Evolutionary conservation across 495 filamentous ascomycete genomes (phyloP).

Genomic region (Annulohypoxylon stygium): DNA sequence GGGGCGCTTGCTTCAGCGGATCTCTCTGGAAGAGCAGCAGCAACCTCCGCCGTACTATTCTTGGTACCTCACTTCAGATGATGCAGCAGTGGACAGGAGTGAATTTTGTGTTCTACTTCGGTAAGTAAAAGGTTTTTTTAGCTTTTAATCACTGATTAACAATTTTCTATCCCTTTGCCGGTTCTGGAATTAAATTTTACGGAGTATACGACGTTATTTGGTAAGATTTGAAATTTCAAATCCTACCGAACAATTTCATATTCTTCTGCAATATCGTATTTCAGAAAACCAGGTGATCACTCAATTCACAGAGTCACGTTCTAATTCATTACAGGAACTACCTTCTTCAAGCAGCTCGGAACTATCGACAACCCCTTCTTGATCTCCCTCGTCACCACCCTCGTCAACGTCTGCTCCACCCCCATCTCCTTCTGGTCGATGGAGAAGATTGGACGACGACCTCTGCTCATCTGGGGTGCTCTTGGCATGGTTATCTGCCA

Average conservation of each 20-base stretch:
- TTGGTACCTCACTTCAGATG: conserved; percentile 81
- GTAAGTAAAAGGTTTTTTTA: no score
- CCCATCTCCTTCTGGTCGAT: conserved; percentile 73
- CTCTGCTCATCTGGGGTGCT: conserved; percentile 75
- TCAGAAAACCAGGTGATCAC: no score
- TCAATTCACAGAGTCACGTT: no score
- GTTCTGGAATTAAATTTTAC: no score
- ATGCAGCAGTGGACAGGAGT: conserved; percentile 71
- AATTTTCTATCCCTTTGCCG: no score
- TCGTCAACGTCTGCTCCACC: conserved; percentile 81
- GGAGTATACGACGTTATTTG: no score
- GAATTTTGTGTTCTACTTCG: conserved; percentile 73
- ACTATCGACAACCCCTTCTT: conserved; percentile 73
- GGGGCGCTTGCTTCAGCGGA: conserved; percentile 74
- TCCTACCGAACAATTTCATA: no score
- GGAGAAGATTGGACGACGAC: conserved; percentile 77
- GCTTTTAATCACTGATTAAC: no score
- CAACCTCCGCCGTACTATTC: conserved; percentile 79
- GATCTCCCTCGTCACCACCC: conserved; percentile 78
- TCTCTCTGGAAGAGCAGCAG: conserved; percentile 66
- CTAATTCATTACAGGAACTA: conserved; percentile 56
- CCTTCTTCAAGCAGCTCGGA: conserved; percentile 73
- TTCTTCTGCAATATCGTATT: no score
- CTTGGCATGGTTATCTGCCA: conserved; percentile 78
- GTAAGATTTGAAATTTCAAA: no score